A percentile compares a stretch with the other conserved stretches of the same genome.
phyloP scores from a whole-genome alignment of 768 basidiomycete genomes.

The Mycena leptocephala region DNA sequence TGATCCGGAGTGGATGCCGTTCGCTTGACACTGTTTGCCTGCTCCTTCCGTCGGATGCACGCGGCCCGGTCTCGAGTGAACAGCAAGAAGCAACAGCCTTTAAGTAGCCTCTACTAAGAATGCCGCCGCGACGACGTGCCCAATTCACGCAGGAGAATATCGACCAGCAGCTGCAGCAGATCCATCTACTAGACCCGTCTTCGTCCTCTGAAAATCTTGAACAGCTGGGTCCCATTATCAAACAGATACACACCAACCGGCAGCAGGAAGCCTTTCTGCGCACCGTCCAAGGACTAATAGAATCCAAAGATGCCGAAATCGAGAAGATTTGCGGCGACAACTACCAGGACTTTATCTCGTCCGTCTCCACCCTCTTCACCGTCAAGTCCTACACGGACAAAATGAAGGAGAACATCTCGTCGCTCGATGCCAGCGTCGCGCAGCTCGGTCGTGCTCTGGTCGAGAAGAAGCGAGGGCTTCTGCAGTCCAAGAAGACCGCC shows the following conservation, averaged over 20 bases:
- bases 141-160: conserved; percentile 88
- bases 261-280: conserved; percentile 93
- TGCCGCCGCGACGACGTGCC: conserved; percentile 85
- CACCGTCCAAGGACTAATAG: conserved; percentile 89
- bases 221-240: conserved; percentile 95
- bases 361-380: conserved; percentile 95
- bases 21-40: no score
- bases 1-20: no score
- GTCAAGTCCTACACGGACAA: conserved; percentile 97
- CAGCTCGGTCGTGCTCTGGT: conserved; percentile 91
- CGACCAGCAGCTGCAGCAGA: conserved; percentile 93
- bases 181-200: conserved; percentile 89
- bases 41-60: no score
- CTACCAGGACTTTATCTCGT: conserved; percentile 98
- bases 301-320: conserved; percentile 96
- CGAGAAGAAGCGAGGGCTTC: conserved; percentile 92
- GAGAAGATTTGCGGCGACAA: conserved; percentile 96
- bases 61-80: no score
- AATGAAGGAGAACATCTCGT: conserved; percentile 92
- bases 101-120: conserved; percentile 51
- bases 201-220: conserved; percentile 96
- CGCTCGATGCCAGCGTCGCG: conserved; percentile 90
- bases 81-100: conserved; percentile 20
- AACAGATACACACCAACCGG: conserved; percentile 90
- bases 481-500: conserved; percentile 94